Conservation (phyloP, 2,329 filamentous ascomycete genomes). For the Ophiocordyceps australis region DNA sequence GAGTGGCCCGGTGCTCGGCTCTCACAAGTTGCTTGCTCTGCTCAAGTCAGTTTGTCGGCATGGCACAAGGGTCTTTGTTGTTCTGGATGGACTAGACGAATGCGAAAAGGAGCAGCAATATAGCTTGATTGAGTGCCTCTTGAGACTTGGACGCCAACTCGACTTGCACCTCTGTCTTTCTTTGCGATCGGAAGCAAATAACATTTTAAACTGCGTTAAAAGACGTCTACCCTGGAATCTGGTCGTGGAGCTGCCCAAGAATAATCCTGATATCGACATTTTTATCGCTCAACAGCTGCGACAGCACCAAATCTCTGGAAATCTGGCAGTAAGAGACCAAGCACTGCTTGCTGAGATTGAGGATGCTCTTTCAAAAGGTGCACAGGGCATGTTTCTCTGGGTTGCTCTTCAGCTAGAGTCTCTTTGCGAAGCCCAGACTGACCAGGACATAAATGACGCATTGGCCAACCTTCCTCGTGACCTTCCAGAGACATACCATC, state of each 20-base stretch:
- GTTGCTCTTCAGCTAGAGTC: slow-evolving; percentile 14
- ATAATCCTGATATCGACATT: slow-evolving; percentile 8
- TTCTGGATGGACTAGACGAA: slow-evolving; percentile 7
- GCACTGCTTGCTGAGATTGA: slow-evolving; percentile 3
- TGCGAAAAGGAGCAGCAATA: neutral
- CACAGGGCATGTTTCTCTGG: slow-evolving; percentile 21
- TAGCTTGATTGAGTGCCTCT: neutral
- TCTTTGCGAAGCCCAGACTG: slow-evolving; percentile 14
- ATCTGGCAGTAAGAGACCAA: slow-evolving; percentile 5
- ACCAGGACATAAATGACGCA: slow-evolving; percentile 14
- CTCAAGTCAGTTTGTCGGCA: neutral
- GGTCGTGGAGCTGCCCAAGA: slow-evolving; percentile 2
- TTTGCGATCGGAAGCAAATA: neutral
- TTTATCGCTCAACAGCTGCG: slow-evolving; percentile 6
- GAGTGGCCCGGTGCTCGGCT: neutral
- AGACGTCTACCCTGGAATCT: neutral
- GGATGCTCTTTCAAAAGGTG: slow-evolving; percentile 6
- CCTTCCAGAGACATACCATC: slow-evolving; percentile 11
- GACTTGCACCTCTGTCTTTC: slow-evolving; percentile 1
- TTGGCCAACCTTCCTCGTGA: slow-evolving; percentile 11
- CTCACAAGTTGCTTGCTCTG: neutral
- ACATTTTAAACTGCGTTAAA: neutral
- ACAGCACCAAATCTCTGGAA: neutral
- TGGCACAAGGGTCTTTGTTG: neutral
- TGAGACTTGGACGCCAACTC: neutral